Conservation (phyloP, 2,329 filamentous ascomycete species). For the Furcasterigmium sp. region DNA sequence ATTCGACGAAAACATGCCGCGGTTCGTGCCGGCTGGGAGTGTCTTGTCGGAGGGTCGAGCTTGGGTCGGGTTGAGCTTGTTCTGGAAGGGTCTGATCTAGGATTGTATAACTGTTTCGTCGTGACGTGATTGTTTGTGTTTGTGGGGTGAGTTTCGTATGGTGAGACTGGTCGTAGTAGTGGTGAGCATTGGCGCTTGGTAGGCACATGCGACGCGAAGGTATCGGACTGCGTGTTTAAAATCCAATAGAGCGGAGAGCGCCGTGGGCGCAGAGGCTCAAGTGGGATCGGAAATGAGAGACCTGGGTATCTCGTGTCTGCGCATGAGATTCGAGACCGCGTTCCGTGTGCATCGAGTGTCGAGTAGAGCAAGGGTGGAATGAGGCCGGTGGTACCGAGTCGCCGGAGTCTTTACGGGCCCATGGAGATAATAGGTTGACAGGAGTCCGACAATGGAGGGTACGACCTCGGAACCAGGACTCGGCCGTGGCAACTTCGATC, state of each 20-base stretch:
- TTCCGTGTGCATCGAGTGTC: conserved; percentile 12
- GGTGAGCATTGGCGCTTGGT: conserved; percentile 62
- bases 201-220: background rate
- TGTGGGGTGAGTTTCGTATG: conserved; percentile 26
- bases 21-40: conserved; percentile 19
- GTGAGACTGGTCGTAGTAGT: conserved; percentile 54
- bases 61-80: conserved; percentile 16
- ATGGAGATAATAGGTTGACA: too few relatives aligned
- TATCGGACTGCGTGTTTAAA: conserved; percentile 10
- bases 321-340: conserved; percentile 26
- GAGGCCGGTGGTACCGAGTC: background rate
- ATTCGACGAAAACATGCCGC: conserved; percentile 68
- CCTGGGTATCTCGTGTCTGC: conserved; percentile 28
- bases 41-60: conserved; percentile 25
- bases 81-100: conserved; percentile 23
- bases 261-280: conserved; percentile 17
- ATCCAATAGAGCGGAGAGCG: conserved; percentile 5
- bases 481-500: background rate
- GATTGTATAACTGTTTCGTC: conserved; percentile 16
- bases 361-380: background rate
- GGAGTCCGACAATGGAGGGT: too few relatives aligned
- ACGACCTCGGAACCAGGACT: background rate
- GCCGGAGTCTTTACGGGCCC: too few relatives aligned
- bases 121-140: background rate
- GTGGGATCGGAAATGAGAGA: conserved; percentile 24